Evolutionary conservation across 805 yeast species (phyloP).

Genomic region (Sungouiella blattae): DNA sequence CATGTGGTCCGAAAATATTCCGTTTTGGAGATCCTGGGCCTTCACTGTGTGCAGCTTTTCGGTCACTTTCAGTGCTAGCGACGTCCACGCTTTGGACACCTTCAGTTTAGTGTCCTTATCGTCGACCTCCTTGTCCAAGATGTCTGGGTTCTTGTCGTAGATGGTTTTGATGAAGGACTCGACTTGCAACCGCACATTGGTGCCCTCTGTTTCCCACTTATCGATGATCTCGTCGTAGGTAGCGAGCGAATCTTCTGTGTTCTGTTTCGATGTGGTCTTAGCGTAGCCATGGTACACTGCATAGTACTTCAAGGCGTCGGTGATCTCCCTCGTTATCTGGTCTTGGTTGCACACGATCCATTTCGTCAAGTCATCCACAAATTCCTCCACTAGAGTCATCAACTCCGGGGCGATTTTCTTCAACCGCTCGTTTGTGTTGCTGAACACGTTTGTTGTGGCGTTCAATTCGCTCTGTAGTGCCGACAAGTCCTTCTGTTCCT

Average conservation of each 20-base stretch:
- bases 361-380: slow-evolving; percentile 39
- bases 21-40: slow-evolving; percentile 25
- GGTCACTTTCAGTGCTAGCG: slow-evolving; percentile 16
- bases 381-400: slow-evolving; percentile 45
- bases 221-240: slow-evolving; percentile 32
- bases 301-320: slow-evolving; percentile 25
- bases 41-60: slow-evolving; percentile 24
- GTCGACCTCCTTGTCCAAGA: slow-evolving; percentile 33
- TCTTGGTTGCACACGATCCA: slow-evolving; percentile 36
- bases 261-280: slow-evolving; percentile 3
- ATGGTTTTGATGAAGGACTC: slow-evolving; percentile 30
- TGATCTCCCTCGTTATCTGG: slow-evolving; percentile 30
- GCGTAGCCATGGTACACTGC: slow-evolving; percentile 29
- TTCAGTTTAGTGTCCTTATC: slow-evolving; percentile 23
- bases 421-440: slow-evolving; percentile 32
- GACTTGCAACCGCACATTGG: slow-evolving; percentile 35
- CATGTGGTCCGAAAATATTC: slow-evolving; percentile 29
- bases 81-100: slow-evolving; percentile 26
- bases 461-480: slow-evolving; percentile 26
- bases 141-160: slow-evolving; percentile 34
- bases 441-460: slow-evolving; percentile 27
- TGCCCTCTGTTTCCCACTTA: slow-evolving; percentile 36
- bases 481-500: slow-evolving; percentile 34
- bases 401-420: slow-evolving; percentile 45
- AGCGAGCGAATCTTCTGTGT: slow-evolving; percentile 1